Evolutionary conservation across 805 yeast genomes (phyloP).

Genomic region (Danielia oregonensis): DNA sequence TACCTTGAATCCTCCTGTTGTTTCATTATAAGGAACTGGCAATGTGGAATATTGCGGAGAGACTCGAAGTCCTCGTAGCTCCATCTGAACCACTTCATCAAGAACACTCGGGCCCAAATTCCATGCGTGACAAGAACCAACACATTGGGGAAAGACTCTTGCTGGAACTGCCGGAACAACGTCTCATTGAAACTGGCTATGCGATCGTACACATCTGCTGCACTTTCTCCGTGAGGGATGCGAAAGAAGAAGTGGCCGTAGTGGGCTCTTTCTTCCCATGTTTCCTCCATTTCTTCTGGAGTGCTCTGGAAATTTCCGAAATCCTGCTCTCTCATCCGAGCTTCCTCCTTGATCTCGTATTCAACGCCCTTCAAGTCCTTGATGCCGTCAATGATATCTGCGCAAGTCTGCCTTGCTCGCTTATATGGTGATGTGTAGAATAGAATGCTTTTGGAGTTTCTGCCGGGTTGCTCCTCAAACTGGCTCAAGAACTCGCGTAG

Average conservation of each 20-base stretch:
- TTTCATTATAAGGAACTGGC: constrained; percentile 79
- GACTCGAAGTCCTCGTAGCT: constrained; percentile 84
- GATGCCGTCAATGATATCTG: constrained; percentile 60
- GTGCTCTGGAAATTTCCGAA: constrained; percentile 89
- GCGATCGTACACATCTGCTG: constrained; percentile 92
- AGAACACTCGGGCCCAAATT: constrained; percentile 86
- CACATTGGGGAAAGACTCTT: constrained; percentile 70
- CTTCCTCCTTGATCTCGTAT: constrained; percentile 74
- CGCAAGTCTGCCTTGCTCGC: constrained; percentile 81
- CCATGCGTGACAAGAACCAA: constrained; percentile 89
- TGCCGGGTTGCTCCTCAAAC: constrained; percentile 18
- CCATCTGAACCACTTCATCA: constrained; percentile 96
- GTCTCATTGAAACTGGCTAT: constrained; percentile 89
- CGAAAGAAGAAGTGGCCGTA: constrained; percentile 81
- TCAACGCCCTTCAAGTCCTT: constrained; percentile 39
- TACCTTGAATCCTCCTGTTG: constrained; percentile 49
- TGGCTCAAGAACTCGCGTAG: constrained; percentile 36
- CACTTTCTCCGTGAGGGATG: constrained; percentile 92
- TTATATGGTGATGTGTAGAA: constrained; percentile 85
- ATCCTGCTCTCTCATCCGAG: constrained; percentile 90
- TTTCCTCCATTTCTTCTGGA: constrained; percentile 69
- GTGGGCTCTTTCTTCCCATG: constrained; percentile 80
- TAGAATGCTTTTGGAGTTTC: constrained; percentile 42
- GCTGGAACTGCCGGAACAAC: constrained; percentile 72
- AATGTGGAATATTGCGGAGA: constrained; percentile 78